Percentiles rank a stretch among this genome's conserved stretches.
Conservation (phyloP, 768 basidiomycete genomes). For the Russula olivacea region DNA sequence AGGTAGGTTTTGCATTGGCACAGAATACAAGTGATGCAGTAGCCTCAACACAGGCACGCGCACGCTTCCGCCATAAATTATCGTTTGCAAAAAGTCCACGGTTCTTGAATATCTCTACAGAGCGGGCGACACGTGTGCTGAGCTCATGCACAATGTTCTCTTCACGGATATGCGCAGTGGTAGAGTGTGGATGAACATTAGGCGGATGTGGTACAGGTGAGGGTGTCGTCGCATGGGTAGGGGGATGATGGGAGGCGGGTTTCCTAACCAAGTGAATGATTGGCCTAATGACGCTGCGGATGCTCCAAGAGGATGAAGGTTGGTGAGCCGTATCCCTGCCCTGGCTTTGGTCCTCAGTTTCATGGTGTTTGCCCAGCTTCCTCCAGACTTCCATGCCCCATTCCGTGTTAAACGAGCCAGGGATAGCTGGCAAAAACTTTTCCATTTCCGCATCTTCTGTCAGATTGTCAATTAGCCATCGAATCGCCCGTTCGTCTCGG, state of each 20-base stretch:
- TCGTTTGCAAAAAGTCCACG: not conserved
- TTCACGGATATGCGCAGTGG: not conserved
- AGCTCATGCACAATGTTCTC: not conserved
- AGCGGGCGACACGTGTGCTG: not conserved
- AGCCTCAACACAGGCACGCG: not conserved
- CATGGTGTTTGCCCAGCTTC: not conserved
- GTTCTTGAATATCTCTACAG: not conserved
- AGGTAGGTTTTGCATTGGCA: not conserved
- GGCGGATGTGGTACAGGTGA: too few relatives aligned
- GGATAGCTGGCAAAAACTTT: not conserved
- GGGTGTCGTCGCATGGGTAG: too few relatives aligned
- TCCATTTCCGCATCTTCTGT: not conserved
- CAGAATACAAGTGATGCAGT: not conserved
- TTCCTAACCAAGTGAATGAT: too few relatives aligned
- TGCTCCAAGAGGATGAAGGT: too few relatives aligned
- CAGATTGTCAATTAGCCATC: not conserved
- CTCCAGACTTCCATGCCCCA: not conserved
- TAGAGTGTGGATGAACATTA: not conserved
- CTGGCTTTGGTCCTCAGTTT: not conserved
- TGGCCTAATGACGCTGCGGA: too few relatives aligned
- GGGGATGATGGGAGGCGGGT: too few relatives aligned
- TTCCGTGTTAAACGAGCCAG: not conserved
- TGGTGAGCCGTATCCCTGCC: too few relatives aligned
- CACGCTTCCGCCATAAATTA: not conserved
- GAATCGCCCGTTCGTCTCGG: not conserved